Evolutionary conservation across 75 land plant species (phyloP).

Genomic region (Isoetes taiwanensis): DNA sequence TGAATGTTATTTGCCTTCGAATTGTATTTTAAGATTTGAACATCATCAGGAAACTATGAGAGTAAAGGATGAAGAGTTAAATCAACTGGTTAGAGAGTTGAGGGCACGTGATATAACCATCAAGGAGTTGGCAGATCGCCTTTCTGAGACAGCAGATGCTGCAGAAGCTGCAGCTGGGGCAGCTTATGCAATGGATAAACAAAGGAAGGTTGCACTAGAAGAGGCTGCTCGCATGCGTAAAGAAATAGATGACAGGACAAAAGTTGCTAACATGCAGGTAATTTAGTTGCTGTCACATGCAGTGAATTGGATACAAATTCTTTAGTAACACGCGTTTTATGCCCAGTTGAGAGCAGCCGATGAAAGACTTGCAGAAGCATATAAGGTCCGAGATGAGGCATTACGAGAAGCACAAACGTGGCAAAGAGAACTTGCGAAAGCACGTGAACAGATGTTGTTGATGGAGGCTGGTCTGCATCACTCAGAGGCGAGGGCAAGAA

Average conservation of each 20-base stretch:
- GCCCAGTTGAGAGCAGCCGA: slow-evolving; percentile 29
- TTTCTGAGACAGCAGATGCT: slow-evolving; percentile 91
- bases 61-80: slow-evolving; percentile 92
- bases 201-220: slow-evolving; percentile 46
- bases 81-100: slow-evolving; percentile 67
- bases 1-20: neutral
- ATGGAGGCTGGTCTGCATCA: slow-evolving; percentile 68
- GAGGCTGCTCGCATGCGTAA: slow-evolving; percentile 47
- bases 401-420: slow-evolving; percentile 69
- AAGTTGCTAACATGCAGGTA: neutral
- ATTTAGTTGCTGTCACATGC: slow-evolving; percentile 17
- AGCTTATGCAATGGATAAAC: slow-evolving; percentile 76
- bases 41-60: slow-evolving; percentile 64
- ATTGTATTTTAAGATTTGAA: neutral
- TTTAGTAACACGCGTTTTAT: neutral
- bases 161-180: slow-evolving; percentile 94
- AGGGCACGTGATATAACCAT: slow-evolving; percentile 84
- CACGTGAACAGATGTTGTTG: slow-evolving; percentile 64
- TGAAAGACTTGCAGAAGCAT: slow-evolving; percentile 39
- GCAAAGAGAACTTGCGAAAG: slow-evolving; percentile 88
- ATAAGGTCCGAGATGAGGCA: slow-evolving; percentile 65
- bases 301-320: slow-evolving; percentile 10
- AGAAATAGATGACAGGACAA: slow-evolving; percentile 34
- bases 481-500: slow-evolving; percentile 53
- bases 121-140: slow-evolving; percentile 82